Base-by-base conservation (phyloP, 768 basidiomycete genomes). In the Phaeotremella fagi region DNA sequence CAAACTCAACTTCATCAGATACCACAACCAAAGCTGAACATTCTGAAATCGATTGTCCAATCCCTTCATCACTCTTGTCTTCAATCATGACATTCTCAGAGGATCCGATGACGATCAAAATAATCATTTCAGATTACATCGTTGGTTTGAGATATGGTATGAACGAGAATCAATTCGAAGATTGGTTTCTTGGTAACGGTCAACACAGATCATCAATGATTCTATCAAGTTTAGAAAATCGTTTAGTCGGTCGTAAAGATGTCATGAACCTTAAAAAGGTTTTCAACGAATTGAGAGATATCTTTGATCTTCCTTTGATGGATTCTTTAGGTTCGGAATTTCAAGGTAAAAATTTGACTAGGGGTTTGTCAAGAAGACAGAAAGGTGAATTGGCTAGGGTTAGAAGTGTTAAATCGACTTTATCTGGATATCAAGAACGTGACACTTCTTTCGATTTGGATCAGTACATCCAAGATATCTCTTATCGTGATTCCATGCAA, bases 121-220 rank as follows among this genome's bases (percentile, higher is more conserved):
- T 51, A 3, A 57, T 64, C 36, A 52, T 64, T 2, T 44, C 57
- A 26, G 54, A 60, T 28, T 54, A 60, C 14, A 44, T 64, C 29
- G 45, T 64, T 25, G 55, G 46, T 22, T 36, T 51, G 25, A 15
- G 51, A 28, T 64, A 60, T 28, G 48, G 50, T 14, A n/a, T 60
- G 14, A 36, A 49, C 24, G 36, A 33, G 4, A 48, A 48, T 20
- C 50, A 44, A 2, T 50, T 33, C 28, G 53, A 43, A 22, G 58
- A 60, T 38, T 64, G 62, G 62, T 64, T 45, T 31, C 54, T 64
- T n/a, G 58, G 62, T n/a, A 29, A 41, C 20, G 62, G 62, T 9
- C 35, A 49, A n/a, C 45, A 51, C 16, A 29, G 14, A 15, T 55
- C 59, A 2, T 43, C 54, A 26, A 46, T 48, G 20, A 46, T 48